Evolutionary conservation across 306 rosid species (phyloP).

Genomic region (Carpinus fangiana): DNA sequence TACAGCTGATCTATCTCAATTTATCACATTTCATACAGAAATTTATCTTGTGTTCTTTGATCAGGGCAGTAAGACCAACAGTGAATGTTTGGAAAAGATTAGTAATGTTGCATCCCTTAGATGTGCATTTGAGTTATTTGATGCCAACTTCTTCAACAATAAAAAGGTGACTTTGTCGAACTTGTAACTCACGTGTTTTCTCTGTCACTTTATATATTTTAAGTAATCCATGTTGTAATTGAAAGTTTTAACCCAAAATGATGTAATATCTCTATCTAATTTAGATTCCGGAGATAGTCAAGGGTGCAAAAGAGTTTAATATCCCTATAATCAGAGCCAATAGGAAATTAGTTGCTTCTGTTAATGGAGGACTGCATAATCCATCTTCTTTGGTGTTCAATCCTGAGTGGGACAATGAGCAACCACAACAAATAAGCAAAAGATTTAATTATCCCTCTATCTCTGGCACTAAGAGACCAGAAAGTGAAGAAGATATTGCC

Average conservation of each 20-base stretch:
- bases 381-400: constrained; percentile 61
- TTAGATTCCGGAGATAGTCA: constrained; percentile 54
- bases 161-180: constrained; percentile 41
- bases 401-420: constrained; percentile 49
- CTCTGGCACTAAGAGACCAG: constrained; percentile 45
- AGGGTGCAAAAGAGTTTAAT: constrained; percentile 52
- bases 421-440: constrained; percentile 17
- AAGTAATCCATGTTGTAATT: not conserved
- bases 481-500: constrained; percentile 66
- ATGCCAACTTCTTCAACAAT: constrained; percentile 61
- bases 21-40: not conserved
- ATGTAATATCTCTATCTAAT: constrained; percentile 4
- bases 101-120: constrained; percentile 35
- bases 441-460: constrained; percentile 52
- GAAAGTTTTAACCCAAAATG: not conserved
- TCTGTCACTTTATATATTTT: not conserved
- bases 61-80: constrained; percentile 50
- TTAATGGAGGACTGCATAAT: constrained; percentile 62
- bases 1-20: not conserved
- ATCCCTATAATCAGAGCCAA: constrained; percentile 57
- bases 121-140: constrained; percentile 52
- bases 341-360: constrained; percentile 57
- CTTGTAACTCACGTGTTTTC: not conserved
- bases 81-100: constrained; percentile 23
- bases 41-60: constrained; percentile 17